Evolutionary conservation across 257 asterid species (phyloP), one percentile per base, ranked within the genome.

Genomic region (Galeopsis tetrahit): DNA sequence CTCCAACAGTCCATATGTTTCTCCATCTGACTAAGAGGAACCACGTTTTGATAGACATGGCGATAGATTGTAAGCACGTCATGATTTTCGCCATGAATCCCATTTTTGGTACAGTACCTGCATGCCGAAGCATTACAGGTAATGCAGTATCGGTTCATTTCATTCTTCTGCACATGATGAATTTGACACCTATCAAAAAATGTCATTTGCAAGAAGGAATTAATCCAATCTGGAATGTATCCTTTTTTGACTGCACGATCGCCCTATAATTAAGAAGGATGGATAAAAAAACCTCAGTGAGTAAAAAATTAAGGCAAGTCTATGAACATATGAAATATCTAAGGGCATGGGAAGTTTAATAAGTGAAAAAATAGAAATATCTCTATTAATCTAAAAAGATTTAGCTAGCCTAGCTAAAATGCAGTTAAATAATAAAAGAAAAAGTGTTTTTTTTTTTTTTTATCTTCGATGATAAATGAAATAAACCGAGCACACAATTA

Each of bases 121-220:
- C 89, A 86, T 2, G 66, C 28, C 28, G 28, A 21, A 1, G 28
- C 28, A 21, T 21, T 21, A 21, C 28, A 21, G 28, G 28, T 21
- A 0, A 21, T 21, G 28, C 28, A 21, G 28, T 21, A 21, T 21
- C 28, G 28, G 28, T 21, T 21, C 28, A 77, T 0, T 8, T 82
- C 84, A 52, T 62, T 83, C 71, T 81, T 85, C 28, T 51, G 79
- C 8, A 49, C 7, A 4, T 77, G 65, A 52, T 81, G 90, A 10
- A 2, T 36, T 2, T 8, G 10, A 55, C 88, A 87, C 21, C 57
- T 68, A 4, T 80, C 82, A 14, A 87, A 87, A 21, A 87, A 87
- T 11, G 52, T 49, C 70, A 21, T 21, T 21, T 21, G 28, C 28
- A 21, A 21, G 28, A 21, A 21, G 28, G 28, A 21, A 21, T 21